Conservation (phyloP, 1,284 basidiomycete genomes). For the Porodaedalea pini region DNA sequence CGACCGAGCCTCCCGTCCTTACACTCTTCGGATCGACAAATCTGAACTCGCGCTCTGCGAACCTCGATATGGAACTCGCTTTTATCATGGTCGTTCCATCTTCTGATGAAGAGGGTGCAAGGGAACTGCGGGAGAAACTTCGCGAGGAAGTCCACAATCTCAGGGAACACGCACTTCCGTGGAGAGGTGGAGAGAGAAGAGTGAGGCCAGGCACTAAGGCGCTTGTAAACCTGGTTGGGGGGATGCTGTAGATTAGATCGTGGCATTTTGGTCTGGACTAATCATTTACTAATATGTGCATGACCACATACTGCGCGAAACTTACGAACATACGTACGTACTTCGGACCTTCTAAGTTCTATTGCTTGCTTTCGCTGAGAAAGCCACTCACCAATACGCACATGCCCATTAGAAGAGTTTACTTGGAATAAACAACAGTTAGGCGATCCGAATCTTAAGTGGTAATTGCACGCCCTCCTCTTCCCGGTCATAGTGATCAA, state of each 20-base stretch:
- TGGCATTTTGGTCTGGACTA: too few species aligned
- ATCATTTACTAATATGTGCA: too few species aligned
- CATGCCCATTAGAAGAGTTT: too few species aligned
- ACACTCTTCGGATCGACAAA: constrained; percentile 97
- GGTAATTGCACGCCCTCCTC: too few species aligned
- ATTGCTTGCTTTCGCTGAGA: too few species aligned
- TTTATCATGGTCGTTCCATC: constrained; percentile 78
- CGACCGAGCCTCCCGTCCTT: constrained; percentile 54
- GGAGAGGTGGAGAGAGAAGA: constrained; percentile 60
- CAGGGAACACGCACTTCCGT: constrained; percentile 43
- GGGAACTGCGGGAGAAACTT: constrained; percentile 36
- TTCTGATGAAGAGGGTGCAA: constrained; percentile 18
- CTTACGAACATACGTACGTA: too few species aligned
- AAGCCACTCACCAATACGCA: too few species aligned
- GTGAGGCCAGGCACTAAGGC: constrained; percentile 70
- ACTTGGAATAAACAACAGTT: too few species aligned
- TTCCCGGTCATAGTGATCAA: too few species aligned
- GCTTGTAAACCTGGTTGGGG: constrained; percentile 60
- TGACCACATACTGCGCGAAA: too few species aligned
- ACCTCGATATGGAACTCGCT: constrained; percentile 91
- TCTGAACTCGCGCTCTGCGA: constrained; percentile 86
- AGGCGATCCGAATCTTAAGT: too few species aligned
- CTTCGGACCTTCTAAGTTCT: too few species aligned
- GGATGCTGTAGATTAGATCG: constrained; percentile 57
- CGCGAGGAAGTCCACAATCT: constrained; percentile 46